Conservation (phyloP, 2,329 filamentous ascomycete species). For the Fusarium nodosum region DNA sequence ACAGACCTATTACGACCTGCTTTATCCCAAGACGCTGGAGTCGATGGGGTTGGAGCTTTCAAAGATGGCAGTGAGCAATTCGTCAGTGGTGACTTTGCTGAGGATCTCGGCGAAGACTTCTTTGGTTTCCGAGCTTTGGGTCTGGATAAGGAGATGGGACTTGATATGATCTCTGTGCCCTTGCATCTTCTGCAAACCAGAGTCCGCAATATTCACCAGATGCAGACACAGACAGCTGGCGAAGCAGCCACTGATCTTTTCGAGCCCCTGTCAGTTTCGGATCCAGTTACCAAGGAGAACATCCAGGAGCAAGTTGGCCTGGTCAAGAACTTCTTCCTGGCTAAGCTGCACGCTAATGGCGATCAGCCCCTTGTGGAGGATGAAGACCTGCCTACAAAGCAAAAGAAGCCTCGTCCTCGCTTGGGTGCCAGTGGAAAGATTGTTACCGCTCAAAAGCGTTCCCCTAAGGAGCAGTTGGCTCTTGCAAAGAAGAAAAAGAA, state of each 20-base stretch:
- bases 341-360: slow-evolving; percentile 86
- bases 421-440: slow-evolving; percentile 85
- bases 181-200: slow-evolving; percentile 93
- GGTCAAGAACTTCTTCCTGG: slow-evolving; percentile 90
- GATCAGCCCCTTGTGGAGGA: slow-evolving; percentile 89
- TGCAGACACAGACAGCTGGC: slow-evolving; percentile 75
- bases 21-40: slow-evolving; percentile 77
- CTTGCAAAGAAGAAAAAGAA: slow-evolving; percentile 92
- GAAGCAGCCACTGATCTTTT: slow-evolving; percentile 73
- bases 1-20: slow-evolving; percentile 94
- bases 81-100: slow-evolving; percentile 94
- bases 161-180: slow-evolving; percentile 89
- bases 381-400: slow-evolving; percentile 93
- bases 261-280: slow-evolving; percentile 75
- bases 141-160: slow-evolving; percentile 89
- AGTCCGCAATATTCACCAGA: slow-evolving; percentile 86
- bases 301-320: slow-evolving; percentile 86
- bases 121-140: slow-evolving; percentile 98
- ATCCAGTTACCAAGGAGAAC: slow-evolving; percentile 83
- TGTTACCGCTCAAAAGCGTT: slow-evolving; percentile 84
- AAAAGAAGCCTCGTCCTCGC: slow-evolving; percentile 79
- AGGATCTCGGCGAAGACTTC: slow-evolving; percentile 98
- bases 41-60: slow-evolving; percentile 90
- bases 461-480: slow-evolving; percentile 84
- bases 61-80: slow-evolving; percentile 98